Evolutionary conservation across 345 rosid genomes (phyloP).

Genomic region (Anacardium occidentale): DNA sequence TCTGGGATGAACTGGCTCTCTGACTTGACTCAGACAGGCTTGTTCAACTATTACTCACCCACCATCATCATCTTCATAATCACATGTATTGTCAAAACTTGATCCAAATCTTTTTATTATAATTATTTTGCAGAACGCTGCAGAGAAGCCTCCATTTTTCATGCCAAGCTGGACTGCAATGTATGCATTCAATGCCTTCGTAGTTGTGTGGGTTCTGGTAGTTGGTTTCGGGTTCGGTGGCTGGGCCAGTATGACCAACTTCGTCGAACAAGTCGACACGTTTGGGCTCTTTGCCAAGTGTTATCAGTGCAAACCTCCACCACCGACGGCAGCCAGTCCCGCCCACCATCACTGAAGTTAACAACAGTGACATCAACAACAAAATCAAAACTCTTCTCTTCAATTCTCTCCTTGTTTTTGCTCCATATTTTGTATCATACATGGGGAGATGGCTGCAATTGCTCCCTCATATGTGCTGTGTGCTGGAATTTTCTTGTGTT

Average conservation of each 20-base stretch:
- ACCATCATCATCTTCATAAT: too few relatives aligned
- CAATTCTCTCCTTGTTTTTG: neutral
- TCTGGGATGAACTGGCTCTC: constrained; percentile 36
- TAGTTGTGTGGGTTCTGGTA: constrained; percentile 77
- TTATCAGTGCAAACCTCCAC: constrained; percentile 89
- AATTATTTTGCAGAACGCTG: constrained; percentile 65
- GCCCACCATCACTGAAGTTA: constrained; percentile 40
- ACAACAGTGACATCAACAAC: neutral
- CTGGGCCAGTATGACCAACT: constrained; percentile 97
- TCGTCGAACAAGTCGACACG: constrained; percentile 75
- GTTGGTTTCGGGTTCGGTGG: constrained; percentile 99
- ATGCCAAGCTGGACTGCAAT: constrained; percentile 90
- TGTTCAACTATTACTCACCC: too few relatives aligned
- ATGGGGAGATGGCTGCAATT: constrained; percentile 41
- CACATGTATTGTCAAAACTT: too few relatives aligned
- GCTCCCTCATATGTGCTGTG: constrained; percentile 53
- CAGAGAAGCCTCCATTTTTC: constrained; percentile 87
- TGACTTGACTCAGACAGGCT: constrained; percentile 19
- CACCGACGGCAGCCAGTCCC: constrained; percentile 34
- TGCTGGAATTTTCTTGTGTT: constrained; percentile 39
- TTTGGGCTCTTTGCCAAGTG: constrained; percentile 97
- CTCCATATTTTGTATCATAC: constrained; percentile 57
- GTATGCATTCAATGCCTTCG: constrained; percentile 69
- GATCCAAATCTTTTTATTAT: too few relatives aligned
- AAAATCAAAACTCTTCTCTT: neutral